Percentiles rank a stretch among this genome's conserved stretches.
phyloP scores from a whole-genome alignment of 441 rosid genomes.

The Hura crepitans region DNA sequence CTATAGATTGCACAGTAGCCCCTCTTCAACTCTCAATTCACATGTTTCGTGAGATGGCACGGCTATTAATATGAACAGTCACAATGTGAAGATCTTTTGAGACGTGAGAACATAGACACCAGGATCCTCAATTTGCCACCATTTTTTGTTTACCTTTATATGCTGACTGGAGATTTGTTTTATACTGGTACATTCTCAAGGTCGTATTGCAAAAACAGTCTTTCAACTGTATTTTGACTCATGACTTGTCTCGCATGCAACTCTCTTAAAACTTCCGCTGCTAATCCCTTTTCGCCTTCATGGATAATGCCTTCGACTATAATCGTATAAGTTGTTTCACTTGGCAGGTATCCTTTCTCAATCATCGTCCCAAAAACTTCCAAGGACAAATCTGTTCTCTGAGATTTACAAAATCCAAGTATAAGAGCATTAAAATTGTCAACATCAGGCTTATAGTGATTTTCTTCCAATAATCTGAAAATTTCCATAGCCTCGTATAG shows the following conservation, averaged over 20 bases:
- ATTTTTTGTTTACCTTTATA: neutral
- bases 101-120: neutral
- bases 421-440: conserved; percentile 73
- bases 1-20: neutral
- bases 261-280: conserved; percentile 58
- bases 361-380: conserved; percentile 68
- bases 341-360: conserved; percentile 57
- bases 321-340: conserved; percentile 64
- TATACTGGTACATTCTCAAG: conserved; percentile 28
- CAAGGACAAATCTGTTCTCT: conserved; percentile 57
- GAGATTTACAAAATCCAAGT: conserved; percentile 56
- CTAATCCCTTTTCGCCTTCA: conserved; percentile 50
- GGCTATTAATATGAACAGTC: no score
- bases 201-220: conserved; percentile 65
- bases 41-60: neutral
- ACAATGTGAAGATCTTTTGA: neutral
- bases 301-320: conserved; percentile 74
- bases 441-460: conserved; percentile 40
- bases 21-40: neutral
- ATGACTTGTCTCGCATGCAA: conserved; percentile 42
- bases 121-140: neutral
- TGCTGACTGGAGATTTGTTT: neutral
- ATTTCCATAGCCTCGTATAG: conserved; percentile 55
- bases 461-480: conserved; percentile 58
- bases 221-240: conserved; percentile 54